Evolutionary conservation across 257 asterid genomes (phyloP), one percentile per base, ranked within the genome.

Genomic region (Plantago ovata): DNA sequence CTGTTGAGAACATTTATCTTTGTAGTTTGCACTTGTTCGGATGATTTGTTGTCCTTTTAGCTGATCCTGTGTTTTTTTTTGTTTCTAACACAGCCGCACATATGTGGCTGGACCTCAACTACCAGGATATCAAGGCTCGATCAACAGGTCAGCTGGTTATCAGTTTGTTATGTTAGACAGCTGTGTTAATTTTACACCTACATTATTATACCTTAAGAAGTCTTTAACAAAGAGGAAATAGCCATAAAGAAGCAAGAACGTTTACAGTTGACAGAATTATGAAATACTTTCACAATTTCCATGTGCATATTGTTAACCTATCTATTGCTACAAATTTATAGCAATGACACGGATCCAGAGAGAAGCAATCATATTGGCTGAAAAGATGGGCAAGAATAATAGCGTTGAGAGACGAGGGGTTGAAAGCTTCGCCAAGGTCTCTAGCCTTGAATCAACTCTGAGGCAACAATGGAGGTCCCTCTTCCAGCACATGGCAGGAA

Each of bases 91-190:
- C 75, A 91, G 98, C 96, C 75, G 92, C 82, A 38, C 71, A 78
- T 73, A 67, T 90, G 28, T 90, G 91, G 98, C 57, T 84, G 69
- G 96, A 87, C 72, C 96, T 90, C 65, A 80, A 90, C 23, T 83
- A 87, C 57, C 94, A 83, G 79, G 98, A 90, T 61, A 77, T 72
- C 60, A 81, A 76, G 70, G 94, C 83, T 45, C 88, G 94, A 68
- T 48, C 77, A 66, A 74, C 89, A 65, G 94, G 98, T 87, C 45
- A 59, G 83, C 62, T 60, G 11, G 9, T 50, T 38, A 46, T 18
- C 33, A 15, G 36, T 28, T 28, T 3, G 7, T 28, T 28, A 28
- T 28, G 36, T 2, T 28, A 28, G 36, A 28, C 36, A 2, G 7
- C 36, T 3, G 3, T 36, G 61, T 39, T 16, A 3, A n/a, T 14